Conservation (phyloP, 768 basidiomycete species). For the Tulasnella sp. region DNA sequence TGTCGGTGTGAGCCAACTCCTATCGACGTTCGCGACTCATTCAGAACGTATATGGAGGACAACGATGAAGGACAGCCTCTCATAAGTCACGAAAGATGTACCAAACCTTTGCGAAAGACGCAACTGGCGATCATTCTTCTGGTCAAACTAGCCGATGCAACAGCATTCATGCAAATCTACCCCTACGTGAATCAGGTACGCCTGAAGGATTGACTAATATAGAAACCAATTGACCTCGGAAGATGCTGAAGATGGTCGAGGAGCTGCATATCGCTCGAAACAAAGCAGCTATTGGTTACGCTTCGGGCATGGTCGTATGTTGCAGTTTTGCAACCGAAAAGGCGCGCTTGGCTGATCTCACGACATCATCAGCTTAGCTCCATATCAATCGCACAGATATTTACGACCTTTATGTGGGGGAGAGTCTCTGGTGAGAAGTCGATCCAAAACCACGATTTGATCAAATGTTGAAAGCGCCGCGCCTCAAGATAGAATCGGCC, state of each 20-base stretch:
- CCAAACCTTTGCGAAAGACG: background rate
- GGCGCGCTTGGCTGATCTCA: background rate
- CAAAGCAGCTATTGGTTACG: constrained; percentile 16
- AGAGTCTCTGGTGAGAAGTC: constrained; percentile 20
- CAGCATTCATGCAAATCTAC: background rate
- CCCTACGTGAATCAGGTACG: background rate
- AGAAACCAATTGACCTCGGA: background rate
- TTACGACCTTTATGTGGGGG: constrained; percentile 21
- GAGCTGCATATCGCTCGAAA: constrained; percentile 12
- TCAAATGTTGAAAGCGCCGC: background rate
- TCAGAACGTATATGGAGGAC: background rate
- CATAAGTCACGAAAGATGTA: background rate
- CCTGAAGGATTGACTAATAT: background rate
- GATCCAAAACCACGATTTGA: background rate
- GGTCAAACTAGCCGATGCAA: background rate
- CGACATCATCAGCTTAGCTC: background rate
- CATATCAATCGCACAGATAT: constrained; percentile 22
- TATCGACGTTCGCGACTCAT: background rate
- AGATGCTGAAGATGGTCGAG: constrained; percentile 16
- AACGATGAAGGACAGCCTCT: background rate
- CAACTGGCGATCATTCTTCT: background rate
- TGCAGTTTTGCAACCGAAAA: background rate
- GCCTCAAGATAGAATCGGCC: constrained; percentile 23
- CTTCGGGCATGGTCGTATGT: constrained; percentile 16
- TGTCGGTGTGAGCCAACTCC: background rate